Evolutionary conservation across 148 eudicot species (phyloP), one percentile per base, ranked within the genome.

Genomic region (Rhododendron henanense): DNA sequence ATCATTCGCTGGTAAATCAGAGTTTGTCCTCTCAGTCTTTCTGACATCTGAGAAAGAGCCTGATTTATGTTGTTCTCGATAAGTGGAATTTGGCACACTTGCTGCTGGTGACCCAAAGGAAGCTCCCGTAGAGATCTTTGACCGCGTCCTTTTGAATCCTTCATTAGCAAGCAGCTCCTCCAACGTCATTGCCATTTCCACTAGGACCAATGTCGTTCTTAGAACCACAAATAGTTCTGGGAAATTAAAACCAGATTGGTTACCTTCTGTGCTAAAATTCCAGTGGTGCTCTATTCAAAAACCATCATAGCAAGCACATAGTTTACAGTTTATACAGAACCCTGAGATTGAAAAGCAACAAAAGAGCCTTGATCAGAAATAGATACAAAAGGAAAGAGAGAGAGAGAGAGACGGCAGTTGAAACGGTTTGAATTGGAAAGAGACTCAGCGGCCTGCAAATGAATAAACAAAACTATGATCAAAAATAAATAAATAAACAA

Each of bases 111-210:
- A 69, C 35, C 84, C 84, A 45, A 67, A 83, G 79, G 89, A 89
- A 81, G 59, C 33, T 84, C 89, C 85, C 9, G 69, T 35, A 74
- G 80, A 81, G 41, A 77, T 61, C 81, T 89, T 92, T 10, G 87
- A 61, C 55, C 69, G 89, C 48, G 85, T 86, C 84, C 88, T 78
- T 63, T 61, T 92, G 63, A 92, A 92, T 1, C 94, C 94, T 85
- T 92, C 94, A 82, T 88, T 61, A 14, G 90, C 91, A 63, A 92
- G 90, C 83, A 92, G 92, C 63, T 92, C 91, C 85, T 90, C 91
- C 81, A 92, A 73, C 13, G 92, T 90, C 91, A 88, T 90, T 50
- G 94, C 89, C 91, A 92, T 92, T 78, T 85, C 41, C 53, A 9
- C 86, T 79, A 55, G 61, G 50, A 79, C 77, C 74, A 51, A 11